Evolutionary conservation across 495 filamentous ascomycete species (phyloP), one percentile per base, ranked within the genome.

Genomic region (Xylaria longipes): DNA sequence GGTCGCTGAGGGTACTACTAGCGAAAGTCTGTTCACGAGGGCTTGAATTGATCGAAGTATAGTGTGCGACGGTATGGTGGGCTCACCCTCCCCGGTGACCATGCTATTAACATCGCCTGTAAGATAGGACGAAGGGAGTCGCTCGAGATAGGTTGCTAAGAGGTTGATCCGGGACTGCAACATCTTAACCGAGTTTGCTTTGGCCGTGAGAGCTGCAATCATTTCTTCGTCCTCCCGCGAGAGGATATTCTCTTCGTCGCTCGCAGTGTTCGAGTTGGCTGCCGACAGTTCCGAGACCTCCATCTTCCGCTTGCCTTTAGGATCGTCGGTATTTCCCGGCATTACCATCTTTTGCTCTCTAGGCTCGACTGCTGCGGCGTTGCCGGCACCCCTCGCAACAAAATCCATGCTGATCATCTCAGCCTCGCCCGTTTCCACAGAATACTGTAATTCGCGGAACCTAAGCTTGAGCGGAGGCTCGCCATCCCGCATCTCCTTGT

Each of bases 391-490:
- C 60, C 91, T 88, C 1, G 95, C 95, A 37, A 99, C 92, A 70
- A 93, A 95, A 75, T 98, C 93, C 74, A 99, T 91, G 48, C 90
- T 90, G 74, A 99, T 98, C 94, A 98, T 98, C 83, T 99, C 97
- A 9, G 96, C 92, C 80, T 98, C 94, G 20, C 92, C 93, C 0
- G 94, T 98, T 79, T 99, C 96, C 22, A 98, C 89, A 0, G 90
- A 89, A 79, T 95, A 98, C 22, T 91, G 90, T 39, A 98, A 79
- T 77, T 95, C 93, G 31, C 92, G 88, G 82, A 98, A 98, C 71
- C 88, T 89, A 29, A 97, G 85, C 14, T 84, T 87, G 60, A 89
- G 76, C 35, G 87, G 70, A 0, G 78, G 84, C 69, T 92, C 90
- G 50, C 88, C 88, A 74, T 94, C 93, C 70, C 92, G 90, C 91